Percentiles rank a stretch among this genome's conserved stretches.
These are phyloP conservation scores for Diaporthe citrichinensis DNA, from an alignment of 2,329 filamentous ascomycete genomes.

Conservation along the genomic window DNA sequence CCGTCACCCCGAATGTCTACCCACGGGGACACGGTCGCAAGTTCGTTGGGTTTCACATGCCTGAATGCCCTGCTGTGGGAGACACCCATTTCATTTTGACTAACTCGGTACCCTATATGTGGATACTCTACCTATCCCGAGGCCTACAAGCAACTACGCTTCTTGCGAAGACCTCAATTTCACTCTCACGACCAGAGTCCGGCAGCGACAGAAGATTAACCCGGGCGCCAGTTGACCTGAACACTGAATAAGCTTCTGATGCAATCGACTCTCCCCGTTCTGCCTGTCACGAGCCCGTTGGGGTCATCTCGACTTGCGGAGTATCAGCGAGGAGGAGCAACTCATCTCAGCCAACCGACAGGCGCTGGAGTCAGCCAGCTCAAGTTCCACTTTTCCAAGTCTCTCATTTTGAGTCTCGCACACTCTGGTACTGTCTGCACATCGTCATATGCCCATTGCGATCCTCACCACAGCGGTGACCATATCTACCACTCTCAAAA, in stretches of 20 bases:
- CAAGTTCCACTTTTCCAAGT: not conserved
- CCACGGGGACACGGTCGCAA: not conserved
- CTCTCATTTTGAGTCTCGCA: not conserved
- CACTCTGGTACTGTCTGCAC: not conserved
- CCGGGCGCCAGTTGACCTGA: not conserved
- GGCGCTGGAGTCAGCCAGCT: not conserved
- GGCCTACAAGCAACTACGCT: not conserved
- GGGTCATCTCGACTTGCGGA: not conserved
- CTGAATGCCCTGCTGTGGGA: not conserved
- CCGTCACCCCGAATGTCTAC: no score
- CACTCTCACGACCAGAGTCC: no score
- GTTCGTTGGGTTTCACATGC: not conserved
- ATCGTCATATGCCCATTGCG: slow-evolving; percentile 16
- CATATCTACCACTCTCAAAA: not conserved
- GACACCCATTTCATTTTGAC: not conserved
- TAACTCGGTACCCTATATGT: no score
- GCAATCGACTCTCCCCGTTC: not conserved
- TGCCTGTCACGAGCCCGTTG: not conserved
- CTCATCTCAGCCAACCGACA: not conserved
- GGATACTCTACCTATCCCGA: not conserved
- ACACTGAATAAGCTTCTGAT: not conserved
- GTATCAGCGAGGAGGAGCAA: not conserved
- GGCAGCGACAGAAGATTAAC: not conserved
- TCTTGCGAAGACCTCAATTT: no score
- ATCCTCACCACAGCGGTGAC: not conserved